Base-by-base conservation (phyloP, 208 protist genomes). In the Crithidia thermophila region DNA sequence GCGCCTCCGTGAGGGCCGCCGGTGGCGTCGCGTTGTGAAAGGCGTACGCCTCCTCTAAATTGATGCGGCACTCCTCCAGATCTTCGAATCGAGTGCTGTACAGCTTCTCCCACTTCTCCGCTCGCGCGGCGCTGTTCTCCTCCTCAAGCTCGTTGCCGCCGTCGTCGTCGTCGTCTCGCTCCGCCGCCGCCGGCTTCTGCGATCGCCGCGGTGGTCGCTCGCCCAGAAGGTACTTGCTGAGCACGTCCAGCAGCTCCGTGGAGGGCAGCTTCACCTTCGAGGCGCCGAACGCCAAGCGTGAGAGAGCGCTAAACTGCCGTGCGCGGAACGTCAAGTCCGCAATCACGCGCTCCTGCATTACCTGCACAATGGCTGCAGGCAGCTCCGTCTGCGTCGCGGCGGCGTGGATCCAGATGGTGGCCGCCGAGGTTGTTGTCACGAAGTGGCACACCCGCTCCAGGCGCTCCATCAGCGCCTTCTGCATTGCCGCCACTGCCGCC, bases 201-300 rank as follows among this genome's bases (percentile, higher is more conserved):
- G 53, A 28, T n/a, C 71, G 63, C 27, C 84, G 82, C 27, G 78
- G 65, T 23, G 76, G 83, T 23, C 83, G 80, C 43, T 79, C 78
- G n/a, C 85, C 85, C n/a, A 90, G 61, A 43, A 47, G 61, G 55
- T 77, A 84, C 52, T 87, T 81, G 28, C 80, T 74, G 43, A 84
- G 10, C 6, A 40, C 30, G n/a, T 73, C 37, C 21, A 94, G 64
- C 21, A 91, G 27, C 23, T 74, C 66, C 4, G 70, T 52, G 1
- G 76, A 74, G 14, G 69, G 78, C 21, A 72, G 61, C 55, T 82
- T 78, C 34, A 87, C 67, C 3, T 33, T 42, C 8, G 55, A 55
- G n/a, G 75, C 34, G 0, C 43, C 76, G 3, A 55, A 39, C 13
- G 72, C 61, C 30, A 93, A 51, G 0, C 37, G 40, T 8, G 57